Percentiles rank a stretch among this genome's conserved stretches.
Conservation (phyloP, 1,284 basidiomycete genomes). For the Wallemia hederae region DNA sequence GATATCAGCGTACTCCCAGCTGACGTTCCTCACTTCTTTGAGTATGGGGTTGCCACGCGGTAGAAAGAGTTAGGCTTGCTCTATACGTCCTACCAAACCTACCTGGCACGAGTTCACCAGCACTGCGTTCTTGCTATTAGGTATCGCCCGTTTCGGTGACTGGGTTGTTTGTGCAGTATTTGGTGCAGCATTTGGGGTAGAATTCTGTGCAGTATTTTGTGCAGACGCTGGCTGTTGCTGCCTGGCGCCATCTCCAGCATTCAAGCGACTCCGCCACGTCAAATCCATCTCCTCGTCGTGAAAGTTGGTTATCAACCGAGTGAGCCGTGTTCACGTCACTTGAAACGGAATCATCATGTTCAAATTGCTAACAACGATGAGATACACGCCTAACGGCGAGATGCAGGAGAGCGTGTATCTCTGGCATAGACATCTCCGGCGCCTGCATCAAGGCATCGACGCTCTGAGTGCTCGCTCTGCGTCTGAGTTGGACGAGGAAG, state of each 20-base stretch:
- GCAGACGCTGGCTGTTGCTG: neutral
- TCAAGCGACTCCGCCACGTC: no score
- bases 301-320: no score
- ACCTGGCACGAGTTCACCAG: slow-evolving; percentile 36
- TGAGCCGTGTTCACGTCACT: no score
- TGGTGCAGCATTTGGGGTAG: neutral
- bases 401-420: neutral
- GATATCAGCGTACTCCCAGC: slow-evolving; percentile 86
- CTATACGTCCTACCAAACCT: slow-evolving; percentile 10
- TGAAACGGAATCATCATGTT: neutral
- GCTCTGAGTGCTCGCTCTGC: neutral
- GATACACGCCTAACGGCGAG: neutral
- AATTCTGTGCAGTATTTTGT: neutral
- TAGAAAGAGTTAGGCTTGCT: slow-evolving; percentile 3
- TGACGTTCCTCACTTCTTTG: slow-evolving; percentile 52
- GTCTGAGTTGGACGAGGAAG: neutral
- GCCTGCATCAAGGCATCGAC: neutral
- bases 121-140: slow-evolving; percentile 22
- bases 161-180: neutral
- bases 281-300: no score
- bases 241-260: no score
- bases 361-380: neutral
- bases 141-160: neutral
- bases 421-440: neutral
- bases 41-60: slow-evolving; percentile 71